Conservation (phyloP, 106 monocot species). For the Dendrobium catenatum region DNA sequence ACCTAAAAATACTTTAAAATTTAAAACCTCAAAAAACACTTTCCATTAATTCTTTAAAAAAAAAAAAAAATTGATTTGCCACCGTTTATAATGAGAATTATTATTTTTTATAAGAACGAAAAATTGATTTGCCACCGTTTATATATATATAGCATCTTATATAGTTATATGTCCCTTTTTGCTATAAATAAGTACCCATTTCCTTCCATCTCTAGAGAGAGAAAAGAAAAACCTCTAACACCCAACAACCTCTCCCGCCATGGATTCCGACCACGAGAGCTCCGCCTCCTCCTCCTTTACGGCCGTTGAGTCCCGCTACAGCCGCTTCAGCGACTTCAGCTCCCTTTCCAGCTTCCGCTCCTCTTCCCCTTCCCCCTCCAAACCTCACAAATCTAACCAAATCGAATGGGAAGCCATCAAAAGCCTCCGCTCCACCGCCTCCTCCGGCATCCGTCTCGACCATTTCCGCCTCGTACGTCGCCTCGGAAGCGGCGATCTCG, state of each 20-base stretch:
- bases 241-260: background rate
- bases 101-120: no score
- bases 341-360: constrained; percentile 13
- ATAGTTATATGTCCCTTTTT: background rate
- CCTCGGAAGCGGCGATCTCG: constrained; percentile 63
- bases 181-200: background rate
- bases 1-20: no score
- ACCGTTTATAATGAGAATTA: no score
- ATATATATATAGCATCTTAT: background rate
- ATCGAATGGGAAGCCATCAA: constrained; percentile 54
- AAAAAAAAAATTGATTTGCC: no score
- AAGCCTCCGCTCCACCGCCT: constrained; percentile 13
- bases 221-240: background rate
- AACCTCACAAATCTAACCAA: constrained; percentile 47
- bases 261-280: constrained; percentile 52
- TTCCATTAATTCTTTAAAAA: no score
- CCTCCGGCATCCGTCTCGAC: constrained; percentile 40
- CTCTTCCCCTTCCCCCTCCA: background rate
- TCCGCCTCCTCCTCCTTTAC: constrained; percentile 39
- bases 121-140: no score
- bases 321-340: constrained; percentile 32
- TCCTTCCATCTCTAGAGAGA: background rate
- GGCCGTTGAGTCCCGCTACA: constrained; percentile 25
- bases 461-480: constrained; percentile 54
- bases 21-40: no score